phyloP scores from a whole-genome alignment of 345 rosid species.

The Aquilaria sinensis region DNA sequence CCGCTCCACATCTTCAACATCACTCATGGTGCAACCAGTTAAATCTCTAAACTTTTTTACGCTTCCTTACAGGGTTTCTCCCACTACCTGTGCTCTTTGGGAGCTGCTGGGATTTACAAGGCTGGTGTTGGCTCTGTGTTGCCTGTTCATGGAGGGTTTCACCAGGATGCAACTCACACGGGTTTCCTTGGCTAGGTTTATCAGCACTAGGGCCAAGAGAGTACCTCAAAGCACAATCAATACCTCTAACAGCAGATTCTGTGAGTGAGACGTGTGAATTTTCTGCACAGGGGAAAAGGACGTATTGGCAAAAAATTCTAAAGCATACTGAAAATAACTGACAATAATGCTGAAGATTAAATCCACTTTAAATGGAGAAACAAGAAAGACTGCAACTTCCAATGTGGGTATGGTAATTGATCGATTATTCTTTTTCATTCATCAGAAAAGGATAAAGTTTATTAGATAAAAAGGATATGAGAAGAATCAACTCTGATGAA shows the following conservation, averaged over 20 bases:
- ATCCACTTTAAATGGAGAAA: too few relatives aligned
- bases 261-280: conserved; percentile 1
- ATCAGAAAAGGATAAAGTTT: too few relatives aligned
- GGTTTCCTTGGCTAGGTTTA: conserved; percentile 3
- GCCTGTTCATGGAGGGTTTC: conserved; percentile 11
- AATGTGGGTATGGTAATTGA: too few relatives aligned
- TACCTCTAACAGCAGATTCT: conserved; percentile 7
- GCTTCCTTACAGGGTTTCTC: conserved; percentile 3
- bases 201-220: conserved; percentile 4
- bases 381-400: too few relatives aligned
- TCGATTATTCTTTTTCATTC: too few relatives aligned
- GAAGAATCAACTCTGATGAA: too few relatives aligned
- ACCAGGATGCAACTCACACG: background rate
- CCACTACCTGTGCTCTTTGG: conserved; percentile 9
- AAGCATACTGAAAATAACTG: background rate
- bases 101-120: background rate
- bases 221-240: conserved; percentile 7
- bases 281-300: conserved; percentile 6
- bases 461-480: too few relatives aligned
- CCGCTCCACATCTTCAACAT: conserved; percentile 10
- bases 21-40: too few relatives aligned
- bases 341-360: background rate
- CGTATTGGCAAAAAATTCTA: background rate
- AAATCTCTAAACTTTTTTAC: too few relatives aligned
- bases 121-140: conserved; percentile 2